Percentiles rank a stretch among this genome's conserved stretches.
Conservation (phyloP, 2,329 filamentous ascomycete genomes). For the Aspergillus oerlinghausenensis region DNA sequence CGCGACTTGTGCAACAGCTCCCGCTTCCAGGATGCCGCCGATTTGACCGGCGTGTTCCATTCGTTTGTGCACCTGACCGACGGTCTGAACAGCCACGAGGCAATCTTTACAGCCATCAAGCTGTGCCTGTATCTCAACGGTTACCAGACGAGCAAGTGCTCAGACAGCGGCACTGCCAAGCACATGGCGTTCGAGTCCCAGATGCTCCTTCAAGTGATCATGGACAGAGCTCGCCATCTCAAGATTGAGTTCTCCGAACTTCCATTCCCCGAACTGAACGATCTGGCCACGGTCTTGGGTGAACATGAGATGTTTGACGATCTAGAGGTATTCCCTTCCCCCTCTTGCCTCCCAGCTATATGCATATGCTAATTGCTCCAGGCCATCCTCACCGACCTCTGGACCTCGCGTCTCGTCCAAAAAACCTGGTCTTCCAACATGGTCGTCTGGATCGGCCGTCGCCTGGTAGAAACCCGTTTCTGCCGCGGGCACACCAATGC, state of each 20-base stretch:
- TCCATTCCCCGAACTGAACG: conserved; percentile 33
- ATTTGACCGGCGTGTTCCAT: conserved; percentile 30
- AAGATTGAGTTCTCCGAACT: conserved; percentile 32
- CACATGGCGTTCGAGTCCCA: conserved; percentile 32
- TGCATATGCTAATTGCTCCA: background rate
- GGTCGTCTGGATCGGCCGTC: conserved; percentile 50
- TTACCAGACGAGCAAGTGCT: conserved; percentile 27
- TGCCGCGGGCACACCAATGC: conserved; percentile 43
- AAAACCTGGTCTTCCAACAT: conserved; percentile 43
- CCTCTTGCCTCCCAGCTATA: background rate
- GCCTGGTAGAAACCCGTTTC: conserved; percentile 51
- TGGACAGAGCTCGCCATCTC: conserved; percentile 24
- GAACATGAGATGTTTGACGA: conserved; percentile 36
- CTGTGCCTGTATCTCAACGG: conserved; percentile 34
- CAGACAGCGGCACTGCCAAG: conserved; percentile 21
- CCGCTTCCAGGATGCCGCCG: conserved; percentile 30
- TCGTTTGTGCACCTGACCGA: conserved; percentile 33
- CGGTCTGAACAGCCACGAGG: conserved; percentile 27
- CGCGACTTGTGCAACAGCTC: conserved; percentile 26
- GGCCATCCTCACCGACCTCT: conserved; percentile 41
- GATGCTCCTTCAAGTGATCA: conserved; percentile 30
- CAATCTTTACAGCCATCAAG: conserved; percentile 33
- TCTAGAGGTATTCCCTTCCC: conserved; percentile 24
- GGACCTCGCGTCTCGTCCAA: conserved; percentile 45
- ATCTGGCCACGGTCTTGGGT: conserved; percentile 34